These are phyloP conservation scores for Monosporascus ibericus DNA, from an alignment of 2,329 filamentous ascomycete genomes.

Conservation along the genomic window DNA sequence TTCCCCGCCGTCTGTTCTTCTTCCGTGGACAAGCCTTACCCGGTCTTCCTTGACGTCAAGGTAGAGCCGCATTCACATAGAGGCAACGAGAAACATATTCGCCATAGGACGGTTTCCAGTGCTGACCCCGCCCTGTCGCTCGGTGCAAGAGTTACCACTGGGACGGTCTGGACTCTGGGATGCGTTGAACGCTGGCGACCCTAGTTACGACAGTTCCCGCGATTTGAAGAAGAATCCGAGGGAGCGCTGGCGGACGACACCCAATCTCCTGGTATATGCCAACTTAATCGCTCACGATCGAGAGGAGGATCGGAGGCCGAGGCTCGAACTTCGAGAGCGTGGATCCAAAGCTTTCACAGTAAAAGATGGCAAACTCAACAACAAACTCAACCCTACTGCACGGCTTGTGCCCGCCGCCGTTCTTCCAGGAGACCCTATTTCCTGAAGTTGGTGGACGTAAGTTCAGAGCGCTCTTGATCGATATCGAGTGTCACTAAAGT, in stretches of 20 bases:
- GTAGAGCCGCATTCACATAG: background rate
- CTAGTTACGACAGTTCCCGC: background rate
- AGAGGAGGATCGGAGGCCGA: background rate
- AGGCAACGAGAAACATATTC: background rate
- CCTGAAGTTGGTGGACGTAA: conserved; percentile 30
- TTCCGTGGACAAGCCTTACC: background rate
- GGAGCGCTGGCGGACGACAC: too few species aligned
- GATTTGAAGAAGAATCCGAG: too few species aligned
- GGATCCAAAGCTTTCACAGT: background rate
- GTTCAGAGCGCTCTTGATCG: conserved; percentile 8
- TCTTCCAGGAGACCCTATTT: conserved; percentile 59
- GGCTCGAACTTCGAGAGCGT: background rate
- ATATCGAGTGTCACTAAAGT: conserved; percentile 11
- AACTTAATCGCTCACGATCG: background rate
- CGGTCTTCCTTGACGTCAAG: background rate
- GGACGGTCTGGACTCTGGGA: background rate
- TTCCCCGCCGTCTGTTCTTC: background rate
- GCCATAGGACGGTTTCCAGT: too few species aligned
- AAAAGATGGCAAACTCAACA: conserved; percentile 11
- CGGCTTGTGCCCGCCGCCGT: conserved; percentile 61
- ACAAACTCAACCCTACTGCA: conserved; percentile 4
- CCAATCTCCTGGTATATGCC: too few species aligned
- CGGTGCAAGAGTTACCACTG: background rate
- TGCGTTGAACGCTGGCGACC: background rate
- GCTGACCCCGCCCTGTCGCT: background rate